Percentiles rank a stretch among this genome's conserved stretches.
Conservation (phyloP, 345 rosid genomes). For the Tarenaya hassleriana region DNA sequence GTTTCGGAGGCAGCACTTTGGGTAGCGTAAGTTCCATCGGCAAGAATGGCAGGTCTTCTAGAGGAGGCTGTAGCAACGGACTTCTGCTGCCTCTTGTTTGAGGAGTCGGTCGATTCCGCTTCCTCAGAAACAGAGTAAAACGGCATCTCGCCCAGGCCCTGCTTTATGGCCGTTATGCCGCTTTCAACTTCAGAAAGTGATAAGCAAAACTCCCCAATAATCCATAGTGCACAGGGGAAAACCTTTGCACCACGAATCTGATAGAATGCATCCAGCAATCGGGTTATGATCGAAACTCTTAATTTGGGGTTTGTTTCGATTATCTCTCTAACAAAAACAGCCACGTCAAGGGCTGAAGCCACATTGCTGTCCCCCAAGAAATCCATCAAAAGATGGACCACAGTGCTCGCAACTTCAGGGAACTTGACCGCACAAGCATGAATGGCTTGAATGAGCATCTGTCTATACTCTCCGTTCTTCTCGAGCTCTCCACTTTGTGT, state of each 20-base stretch:
- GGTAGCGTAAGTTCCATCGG: constrained; percentile 87
- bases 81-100: constrained; percentile 44
- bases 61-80: constrained; percentile 52
- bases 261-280: constrained; percentile 75
- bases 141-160: constrained; percentile 80
- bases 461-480: constrained; percentile 83
- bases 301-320: constrained; percentile 71
- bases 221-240: constrained; percentile 81
- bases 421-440: constrained; percentile 82
- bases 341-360: constrained; percentile 79
- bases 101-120: constrained; percentile 50
- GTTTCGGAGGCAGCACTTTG: constrained; percentile 87
- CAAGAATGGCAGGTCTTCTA: constrained; percentile 71
- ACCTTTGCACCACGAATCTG: constrained; percentile 83
- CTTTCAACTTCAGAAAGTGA: constrained; percentile 76
- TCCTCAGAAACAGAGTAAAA: constrained; percentile 63
- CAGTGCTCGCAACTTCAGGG: constrained; percentile 86
- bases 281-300: constrained; percentile 68
- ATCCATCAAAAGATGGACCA: constrained; percentile 86
- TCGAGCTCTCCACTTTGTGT: constrained; percentile 80
- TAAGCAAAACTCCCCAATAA: constrained; percentile 74
- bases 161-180: constrained; percentile 68
- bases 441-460: constrained; percentile 84
- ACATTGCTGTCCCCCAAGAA: constrained; percentile 77
- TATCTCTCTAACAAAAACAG: constrained; percentile 72